phyloP scores from a whole-genome alignment of 129 eudicot species.

The Flaveria sonorensis region DNA sequence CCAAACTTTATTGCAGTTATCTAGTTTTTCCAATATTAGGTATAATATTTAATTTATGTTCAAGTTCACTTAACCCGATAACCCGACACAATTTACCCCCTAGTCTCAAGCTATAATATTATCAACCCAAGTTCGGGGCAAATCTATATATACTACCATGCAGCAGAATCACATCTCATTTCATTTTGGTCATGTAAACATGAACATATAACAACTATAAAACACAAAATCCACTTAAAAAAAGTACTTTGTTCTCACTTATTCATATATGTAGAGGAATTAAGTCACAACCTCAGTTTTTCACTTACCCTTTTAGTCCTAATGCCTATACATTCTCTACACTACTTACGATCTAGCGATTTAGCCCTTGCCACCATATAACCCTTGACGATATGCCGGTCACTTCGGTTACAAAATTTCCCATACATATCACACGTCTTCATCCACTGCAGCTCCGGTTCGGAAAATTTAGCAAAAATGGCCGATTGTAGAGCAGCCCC shows the following conservation, averaged over 20 bases:
- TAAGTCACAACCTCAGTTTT: not conserved
- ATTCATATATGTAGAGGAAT: slow-evolving; percentile 6
- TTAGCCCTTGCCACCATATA: no score
- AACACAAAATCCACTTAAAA: not conserved
- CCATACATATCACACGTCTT: slow-evolving; percentile 65
- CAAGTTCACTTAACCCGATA: no score
- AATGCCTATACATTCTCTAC: slow-evolving; percentile 20
- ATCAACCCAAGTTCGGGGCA: no score
- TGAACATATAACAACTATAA: not conserved
- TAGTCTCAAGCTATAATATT: no score
- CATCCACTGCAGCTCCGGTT: slow-evolving; percentile 78
- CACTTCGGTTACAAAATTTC: slow-evolving; percentile 67
- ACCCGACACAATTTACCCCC: no score
- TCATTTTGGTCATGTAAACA: not conserved
- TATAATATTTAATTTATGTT: no score
- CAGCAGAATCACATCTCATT: not conserved
- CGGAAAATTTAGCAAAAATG: slow-evolving; percentile 56
- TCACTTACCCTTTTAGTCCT: not conserved
- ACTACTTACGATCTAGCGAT: no score
- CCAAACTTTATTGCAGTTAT: no score
- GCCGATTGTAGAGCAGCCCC: slow-evolving; percentile 69
- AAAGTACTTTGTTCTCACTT: not conserved
- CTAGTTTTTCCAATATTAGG: no score
- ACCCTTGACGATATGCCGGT: slow-evolving; percentile 73
- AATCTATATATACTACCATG: no score